Base-by-base conservation (phyloP, 2,329 filamentous ascomycete genomes). In the Huntiella decipiens region DNA sequence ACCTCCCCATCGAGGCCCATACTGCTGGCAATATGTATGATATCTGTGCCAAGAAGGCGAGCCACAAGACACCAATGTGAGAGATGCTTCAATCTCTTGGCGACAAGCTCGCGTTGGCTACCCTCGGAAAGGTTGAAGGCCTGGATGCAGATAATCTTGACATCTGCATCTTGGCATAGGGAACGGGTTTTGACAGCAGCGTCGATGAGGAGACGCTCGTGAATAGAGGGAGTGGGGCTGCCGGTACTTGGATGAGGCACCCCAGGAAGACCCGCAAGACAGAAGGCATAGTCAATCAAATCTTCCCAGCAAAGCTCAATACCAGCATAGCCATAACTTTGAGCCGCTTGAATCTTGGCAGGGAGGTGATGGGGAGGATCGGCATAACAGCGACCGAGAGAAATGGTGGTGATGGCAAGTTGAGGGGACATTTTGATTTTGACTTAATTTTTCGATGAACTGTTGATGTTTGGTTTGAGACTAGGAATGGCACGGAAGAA, bases 301-400 rank as follows among this genome's bases (percentile, higher is more conserved):
- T 88, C 82, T 56, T 88, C 82, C 58, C 79, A 77, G 64, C 85
- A 86, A 15, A 86, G 66, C 57, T 88, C 82, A 52, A 88, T 72
- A 44, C 79, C 80, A 49, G 70, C 59, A 56, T 84, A 74, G 15
- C 76, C 77, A 53, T 80, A 68, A 28, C 22, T 28, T 28, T 7
- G 39, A 46, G 66, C 64, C 4, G 71, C 64, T 7, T 82, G 82
- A 62, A 76, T 71, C 56, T 77, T 67, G 42, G 88, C 69, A 56
- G 86, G 88, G 56, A 71, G 63, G 1, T 67, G 60, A 16, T 88
- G 66, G 22, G 67, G 64, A 59, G 88, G 82, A 51, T 79, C 74
- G 56, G 78, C 79, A 33, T 58, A 67, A 54, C 74, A 76, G 37
- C 79, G 75, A 37, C 82, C 82, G 1, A 88, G 68, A 42, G 80